Base-by-base conservation (phyloP, 2,329 filamentous ascomycete species). In the Botrytis fabae region DNA sequence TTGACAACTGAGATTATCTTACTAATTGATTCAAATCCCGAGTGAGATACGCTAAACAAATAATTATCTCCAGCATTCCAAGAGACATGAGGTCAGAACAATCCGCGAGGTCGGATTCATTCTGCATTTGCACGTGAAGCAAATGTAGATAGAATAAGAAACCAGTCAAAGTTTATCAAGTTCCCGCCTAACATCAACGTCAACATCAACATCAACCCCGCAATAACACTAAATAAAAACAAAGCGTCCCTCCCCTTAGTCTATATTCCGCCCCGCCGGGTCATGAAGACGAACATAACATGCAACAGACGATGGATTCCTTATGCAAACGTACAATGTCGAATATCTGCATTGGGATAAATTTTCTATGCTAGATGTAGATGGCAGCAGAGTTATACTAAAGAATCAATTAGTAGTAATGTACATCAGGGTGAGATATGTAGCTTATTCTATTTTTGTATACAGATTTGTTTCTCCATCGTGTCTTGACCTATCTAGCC, bases 401-500 rank as follows among this genome's bases (percentile, higher is more conserved):
- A 46, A 20, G 44, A 9, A 46, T 25, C 9, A 22, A 48, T 48
- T 4, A 1, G 22, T 10, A 48, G 4, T 48, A 48, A 10, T 48
- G 22, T 25, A 2, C 22, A 48, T 4, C 1, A 4, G 22, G 22
- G 12, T 12, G 46, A 48, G 0, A 25, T 25, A 4, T 10, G 4
- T 12, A 4, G 25, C 20, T 48, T 10, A 9, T 48, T 48, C 12
- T 48, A 48, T 48, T 25, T 12, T 25, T 0, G 16, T 20, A 44
- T 20, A 10, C 3, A 48, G 9, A 48, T 48, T 10, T 12, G 0
- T 48, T 48, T 48, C 9, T 25, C 10, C 25, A 48, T 48, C 9
- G 22, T 25, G 4, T 25, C 0, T 20, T 25, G 9, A 25, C 1
- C 22, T 4, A 1, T 25, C 22, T 48, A 25, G 0, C 9, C 25